phyloP scores from a whole-genome alignment of 352 stramenopile species.

The Pythium scleroteichum region DNA sequence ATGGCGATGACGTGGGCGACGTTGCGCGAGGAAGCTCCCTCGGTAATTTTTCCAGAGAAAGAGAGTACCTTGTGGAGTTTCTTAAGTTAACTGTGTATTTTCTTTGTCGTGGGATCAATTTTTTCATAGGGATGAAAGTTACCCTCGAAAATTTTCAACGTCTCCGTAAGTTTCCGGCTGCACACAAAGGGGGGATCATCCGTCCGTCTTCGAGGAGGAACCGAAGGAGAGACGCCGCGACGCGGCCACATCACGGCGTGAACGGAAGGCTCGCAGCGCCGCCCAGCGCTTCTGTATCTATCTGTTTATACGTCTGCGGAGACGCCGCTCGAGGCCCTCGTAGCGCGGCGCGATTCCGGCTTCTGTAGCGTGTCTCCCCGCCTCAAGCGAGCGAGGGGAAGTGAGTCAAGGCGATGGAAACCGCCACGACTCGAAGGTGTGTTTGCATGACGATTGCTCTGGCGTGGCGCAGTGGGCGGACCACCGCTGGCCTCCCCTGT shows the following conservation, averaged over 20 bases:
- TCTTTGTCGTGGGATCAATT: neutral
- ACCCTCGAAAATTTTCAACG: neutral
- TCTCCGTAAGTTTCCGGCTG: slow-evolving; percentile 5
- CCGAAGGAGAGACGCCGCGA: slow-evolving; percentile 18
- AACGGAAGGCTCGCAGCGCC: slow-evolving; percentile 3
- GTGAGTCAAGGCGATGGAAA: neutral
- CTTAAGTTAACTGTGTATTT: slow-evolving; percentile 1
- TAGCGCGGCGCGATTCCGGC: neutral
- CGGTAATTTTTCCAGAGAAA: neutral
- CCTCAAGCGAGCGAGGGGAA: slow-evolving; percentile 5
- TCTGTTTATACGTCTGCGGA: slow-evolving; percentile 4
- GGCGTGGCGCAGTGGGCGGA: too few relatives aligned
- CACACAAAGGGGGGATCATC: slow-evolving; percentile 7
- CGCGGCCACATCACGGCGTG: slow-evolving; percentile 2
- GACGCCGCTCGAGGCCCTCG: neutral
- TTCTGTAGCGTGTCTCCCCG: neutral
- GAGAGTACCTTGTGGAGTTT: neutral
- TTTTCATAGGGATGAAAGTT: slow-evolving; percentile 4
- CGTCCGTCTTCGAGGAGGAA: slow-evolving; percentile 7
- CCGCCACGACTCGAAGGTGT: neutral
- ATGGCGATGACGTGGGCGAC: neutral
- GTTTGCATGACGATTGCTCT: neutral
- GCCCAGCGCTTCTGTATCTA: slow-evolving; percentile 6
- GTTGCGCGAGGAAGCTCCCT: neutral
- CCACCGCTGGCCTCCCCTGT: neutral